A percentile compares a stretch with the other conserved stretches of the same genome.
phyloP scores from a whole-genome alignment of 345 rosid species.

The Eutrema japonicum region DNA sequence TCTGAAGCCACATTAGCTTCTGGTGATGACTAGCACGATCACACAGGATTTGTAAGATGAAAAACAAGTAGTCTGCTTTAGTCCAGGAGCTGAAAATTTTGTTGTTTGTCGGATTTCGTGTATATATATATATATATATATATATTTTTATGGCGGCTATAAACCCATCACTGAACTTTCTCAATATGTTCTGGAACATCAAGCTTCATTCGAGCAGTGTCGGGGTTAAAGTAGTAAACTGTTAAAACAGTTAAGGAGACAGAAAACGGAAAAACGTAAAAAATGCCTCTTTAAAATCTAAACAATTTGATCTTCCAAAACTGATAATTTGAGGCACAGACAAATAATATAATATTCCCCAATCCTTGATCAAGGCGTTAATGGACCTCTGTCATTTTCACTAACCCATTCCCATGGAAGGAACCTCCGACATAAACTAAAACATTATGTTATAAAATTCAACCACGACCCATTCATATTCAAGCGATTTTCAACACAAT shows the following conservation, averaged over 20 bases:
- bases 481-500: not conserved
- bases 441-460: conserved; percentile 9
- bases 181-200: no score
- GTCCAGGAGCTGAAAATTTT: not conserved
- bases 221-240: no score
- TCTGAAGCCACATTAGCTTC: not conserved
- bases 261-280: not conserved
- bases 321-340: not conserved
- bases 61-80: not conserved
- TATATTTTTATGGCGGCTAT: no score
- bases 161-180: no score
- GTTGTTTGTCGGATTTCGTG: not conserved
- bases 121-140: not conserved
- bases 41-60: not conserved
- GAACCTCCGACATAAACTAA: conserved; percentile 11
- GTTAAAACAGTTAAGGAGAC: no score
- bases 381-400: conserved; percentile 1
- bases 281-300: not conserved
- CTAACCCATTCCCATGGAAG: conserved; percentile 8
- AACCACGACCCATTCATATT: not conserved
- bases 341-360: not conserved
- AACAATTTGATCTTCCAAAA: not conserved
- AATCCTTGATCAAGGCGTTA: no score
- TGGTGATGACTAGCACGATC: not conserved
- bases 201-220: no score